Conservation (phyloP, 106 monocot species). For the Allium cepa region DNA sequence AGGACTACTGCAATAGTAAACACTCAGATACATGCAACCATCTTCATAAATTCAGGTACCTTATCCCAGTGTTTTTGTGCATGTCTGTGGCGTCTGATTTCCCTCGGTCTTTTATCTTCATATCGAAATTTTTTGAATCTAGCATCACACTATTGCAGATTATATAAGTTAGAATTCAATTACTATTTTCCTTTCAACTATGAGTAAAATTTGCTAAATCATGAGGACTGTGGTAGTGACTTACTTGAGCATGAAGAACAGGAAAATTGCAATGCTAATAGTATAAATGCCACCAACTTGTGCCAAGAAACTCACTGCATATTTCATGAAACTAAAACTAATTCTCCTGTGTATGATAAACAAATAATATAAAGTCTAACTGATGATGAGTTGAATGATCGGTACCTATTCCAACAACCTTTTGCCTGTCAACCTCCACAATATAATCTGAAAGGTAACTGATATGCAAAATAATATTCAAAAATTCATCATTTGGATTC, state of each 20-base stretch:
- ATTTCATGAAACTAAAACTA: not conserved
- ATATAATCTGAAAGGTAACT: constrained; percentile 91
- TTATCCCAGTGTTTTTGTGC: too few species aligned
- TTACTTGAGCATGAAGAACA: constrained; percentile 74
- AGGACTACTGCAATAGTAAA: too few species aligned
- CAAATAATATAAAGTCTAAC: not conserved
- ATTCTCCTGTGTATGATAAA: not conserved
- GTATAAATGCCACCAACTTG: constrained; percentile 86
- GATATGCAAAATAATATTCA: constrained; percentile 71
- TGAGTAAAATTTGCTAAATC: not conserved
- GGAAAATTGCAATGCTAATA: constrained; percentile 64
- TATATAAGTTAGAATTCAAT: not conserved
- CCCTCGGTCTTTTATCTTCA: too few species aligned
- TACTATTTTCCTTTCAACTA: not conserved
- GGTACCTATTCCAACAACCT: constrained; percentile 55
- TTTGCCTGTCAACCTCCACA: constrained; percentile 75
- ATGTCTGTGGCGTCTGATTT: too few species aligned
- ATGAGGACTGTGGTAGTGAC: constrained; percentile 3
- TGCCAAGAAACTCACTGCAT: constrained; percentile 87
- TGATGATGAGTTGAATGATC: not conserved
- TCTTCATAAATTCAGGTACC: too few species aligned
- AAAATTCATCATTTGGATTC: constrained; percentile 46
- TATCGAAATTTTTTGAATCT: too few species aligned
- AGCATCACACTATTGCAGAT: too few species aligned
- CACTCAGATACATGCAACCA: too few species aligned